Percentiles rank a stretch among this genome's conserved stretches.
Conservation (phyloP, 345 rosid species). For the Syzygium aromaticum region DNA sequence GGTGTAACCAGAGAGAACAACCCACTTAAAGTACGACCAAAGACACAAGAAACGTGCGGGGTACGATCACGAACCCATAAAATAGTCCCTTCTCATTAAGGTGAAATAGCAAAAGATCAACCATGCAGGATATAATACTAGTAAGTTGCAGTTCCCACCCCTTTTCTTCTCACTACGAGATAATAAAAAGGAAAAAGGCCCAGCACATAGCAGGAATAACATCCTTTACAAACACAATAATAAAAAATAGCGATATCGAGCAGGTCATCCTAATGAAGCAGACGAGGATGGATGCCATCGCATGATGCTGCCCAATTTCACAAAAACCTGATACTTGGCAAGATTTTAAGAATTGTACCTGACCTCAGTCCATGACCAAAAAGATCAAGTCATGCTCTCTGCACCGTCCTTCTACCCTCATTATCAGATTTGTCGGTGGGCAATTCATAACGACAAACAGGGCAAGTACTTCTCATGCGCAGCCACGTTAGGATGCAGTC, state of each 20-base stretch:
- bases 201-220: not conserved
- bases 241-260: not conserved
- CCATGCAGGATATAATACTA: not conserved
- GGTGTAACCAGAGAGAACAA: not conserved
- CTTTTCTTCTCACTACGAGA: not conserved
- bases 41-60: not conserved
- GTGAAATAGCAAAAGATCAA: not conserved
- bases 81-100: not conserved
- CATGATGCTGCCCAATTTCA: not conserved
- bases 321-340: not conserved
- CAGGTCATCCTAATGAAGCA: not conserved
- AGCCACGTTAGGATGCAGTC: slow-evolving; percentile 89
- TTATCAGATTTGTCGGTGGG: slow-evolving; percentile 75
- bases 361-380: slow-evolving; percentile 23
- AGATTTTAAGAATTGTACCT: not conserved
- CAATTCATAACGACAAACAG: slow-evolving; percentile 80
- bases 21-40: not conserved
- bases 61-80: not conserved
- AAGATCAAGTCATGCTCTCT: slow-evolving; percentile 14
- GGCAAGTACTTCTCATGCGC: slow-evolving; percentile 81
- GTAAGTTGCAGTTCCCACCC: not conserved
- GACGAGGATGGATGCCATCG: not conserved
- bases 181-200: not conserved
- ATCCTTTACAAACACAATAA: not conserved
- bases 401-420: slow-evolving; percentile 38